Evolutionary conservation across 2,329 filamentous ascomycete genomes (phyloP).

Genomic region (Alternaria sp.): DNA sequence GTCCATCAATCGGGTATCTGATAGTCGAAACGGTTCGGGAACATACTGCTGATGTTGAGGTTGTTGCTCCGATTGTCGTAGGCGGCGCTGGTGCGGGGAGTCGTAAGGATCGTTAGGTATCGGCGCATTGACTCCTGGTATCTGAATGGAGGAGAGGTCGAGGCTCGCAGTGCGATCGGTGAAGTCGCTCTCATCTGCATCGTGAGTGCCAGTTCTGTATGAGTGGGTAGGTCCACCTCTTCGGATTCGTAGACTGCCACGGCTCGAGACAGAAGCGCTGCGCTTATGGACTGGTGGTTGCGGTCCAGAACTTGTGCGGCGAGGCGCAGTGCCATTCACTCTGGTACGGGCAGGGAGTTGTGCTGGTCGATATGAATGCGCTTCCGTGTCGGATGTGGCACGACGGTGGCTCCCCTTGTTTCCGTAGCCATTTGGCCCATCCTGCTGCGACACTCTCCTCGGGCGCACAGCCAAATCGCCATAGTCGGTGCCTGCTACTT

Average conservation of each 20-base stretch:
- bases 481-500: slow-evolving; percentile 54
- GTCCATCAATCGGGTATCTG: slow-evolving; percentile 59
- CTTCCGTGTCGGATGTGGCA: slow-evolving; percentile 39
- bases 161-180: slow-evolving; percentile 42
- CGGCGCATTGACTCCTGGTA: slow-evolving; percentile 49
- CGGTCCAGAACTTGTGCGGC: slow-evolving; percentile 31
- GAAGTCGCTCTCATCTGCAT: slow-evolving; percentile 40
- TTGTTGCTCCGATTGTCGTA: slow-evolving; percentile 13
- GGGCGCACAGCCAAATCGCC: slow-evolving; percentile 28
- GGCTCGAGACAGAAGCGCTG: slow-evolving; percentile 47
- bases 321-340: slow-evolving; percentile 30
- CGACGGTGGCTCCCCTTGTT: slow-evolving; percentile 21
- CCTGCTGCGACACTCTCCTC: slow-evolving; percentile 26
- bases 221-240: slow-evolving; percentile 25
- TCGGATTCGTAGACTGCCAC: slow-evolving; percentile 46
- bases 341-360: slow-evolving; percentile 39
- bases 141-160: slow-evolving; percentile 41
- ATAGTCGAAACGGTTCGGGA: slow-evolving; percentile 57
- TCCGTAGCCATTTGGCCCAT: slow-evolving; percentile 14
- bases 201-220: slow-evolving; percentile 28
- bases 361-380: slow-evolving; percentile 29
- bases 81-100: slow-evolving; percentile 16
- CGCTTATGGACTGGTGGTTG: slow-evolving; percentile 30
- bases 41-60: slow-evolving; percentile 28
- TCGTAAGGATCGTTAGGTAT: slow-evolving; percentile 32